Conservation (phyloP, 345 rosid species). For the Salix dunnii region DNA sequence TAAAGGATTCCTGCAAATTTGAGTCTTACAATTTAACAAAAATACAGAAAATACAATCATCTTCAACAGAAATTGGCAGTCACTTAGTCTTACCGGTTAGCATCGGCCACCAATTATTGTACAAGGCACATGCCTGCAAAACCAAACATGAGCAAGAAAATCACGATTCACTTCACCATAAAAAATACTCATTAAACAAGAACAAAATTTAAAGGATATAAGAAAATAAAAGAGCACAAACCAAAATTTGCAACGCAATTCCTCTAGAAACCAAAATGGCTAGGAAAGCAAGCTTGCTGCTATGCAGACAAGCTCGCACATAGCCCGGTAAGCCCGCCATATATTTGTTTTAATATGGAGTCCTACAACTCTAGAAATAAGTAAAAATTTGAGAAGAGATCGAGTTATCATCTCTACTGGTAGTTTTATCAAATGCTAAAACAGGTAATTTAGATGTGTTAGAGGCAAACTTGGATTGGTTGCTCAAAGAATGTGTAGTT, state of each 20-base stretch:
- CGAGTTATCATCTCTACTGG: too few relatives aligned
- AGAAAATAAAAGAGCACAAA: conserved; percentile 24
- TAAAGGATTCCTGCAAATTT: neutral
- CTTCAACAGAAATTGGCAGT: neutral
- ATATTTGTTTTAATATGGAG: too few relatives aligned
- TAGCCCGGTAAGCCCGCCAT: conserved; percentile 86
- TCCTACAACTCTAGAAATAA: too few relatives aligned
- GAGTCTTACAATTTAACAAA: neutral
- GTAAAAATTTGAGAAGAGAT: too few relatives aligned
- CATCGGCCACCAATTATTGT: conserved; percentile 98
- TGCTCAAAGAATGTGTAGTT: too few relatives aligned
- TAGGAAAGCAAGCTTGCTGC: conserved; percentile 73
- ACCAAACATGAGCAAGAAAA: conserved; percentile 15
- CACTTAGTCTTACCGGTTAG: conserved; percentile 52
- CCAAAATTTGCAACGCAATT: conserved; percentile 84
- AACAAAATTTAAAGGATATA: neutral
- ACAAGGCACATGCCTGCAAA: conserved; percentile 88
- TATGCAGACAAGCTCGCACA: conserved; percentile 64
- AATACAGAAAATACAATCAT: neutral
- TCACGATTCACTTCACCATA: neutral
- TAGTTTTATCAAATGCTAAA: too few relatives aligned
- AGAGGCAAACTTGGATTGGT: too few relatives aligned
- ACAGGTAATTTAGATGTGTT: too few relatives aligned
- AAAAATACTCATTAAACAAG: neutral
- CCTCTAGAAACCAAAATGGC: conserved; percentile 90